Percentiles rank a stretch among this genome's conserved stretches.
Evolutionary conservation across 2,329 filamentous ascomycete species (phyloP).

Genomic region (Fusarium luffae): DNA sequence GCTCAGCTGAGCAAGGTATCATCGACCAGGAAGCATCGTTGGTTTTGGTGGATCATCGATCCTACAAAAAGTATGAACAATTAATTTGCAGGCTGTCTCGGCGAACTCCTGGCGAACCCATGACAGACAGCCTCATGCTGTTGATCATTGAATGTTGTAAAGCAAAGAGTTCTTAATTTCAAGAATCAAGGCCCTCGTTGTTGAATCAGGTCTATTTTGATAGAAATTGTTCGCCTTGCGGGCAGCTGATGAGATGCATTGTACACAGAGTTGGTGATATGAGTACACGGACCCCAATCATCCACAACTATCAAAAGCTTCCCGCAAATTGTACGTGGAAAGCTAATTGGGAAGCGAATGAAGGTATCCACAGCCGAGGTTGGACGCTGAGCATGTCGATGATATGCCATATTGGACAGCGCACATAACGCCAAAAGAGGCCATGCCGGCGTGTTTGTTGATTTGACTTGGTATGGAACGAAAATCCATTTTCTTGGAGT

Average conservation of each 20-base stretch:
- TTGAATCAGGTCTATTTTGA: background rate
- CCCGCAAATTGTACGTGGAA: background rate
- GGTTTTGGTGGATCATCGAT: slow-evolving; percentile 8
- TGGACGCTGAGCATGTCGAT: slow-evolving; percentile 2
- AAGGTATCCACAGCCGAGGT: background rate
- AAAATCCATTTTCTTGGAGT: background rate
- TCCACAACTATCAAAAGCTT: background rate
- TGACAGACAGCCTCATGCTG: background rate
- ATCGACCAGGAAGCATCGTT: slow-evolving; percentile 1
- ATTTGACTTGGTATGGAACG: background rate
- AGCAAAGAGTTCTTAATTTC: background rate
- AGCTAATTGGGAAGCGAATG: background rate
- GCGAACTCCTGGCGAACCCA: background rate
- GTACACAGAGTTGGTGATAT: background rate
- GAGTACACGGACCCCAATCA: background rate
- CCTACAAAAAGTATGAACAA: background rate
- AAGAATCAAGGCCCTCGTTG: background rate
- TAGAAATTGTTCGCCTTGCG: background rate
- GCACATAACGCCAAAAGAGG: background rate
- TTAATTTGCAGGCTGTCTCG: slow-evolving; percentile 2
- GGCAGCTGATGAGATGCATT: background rate
- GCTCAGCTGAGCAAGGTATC: slow-evolving; percentile 31
- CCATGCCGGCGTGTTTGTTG: slow-evolving; percentile 2
- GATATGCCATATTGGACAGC: slow-evolving; percentile 23
- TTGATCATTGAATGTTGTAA: background rate